These are phyloP conservation scores for Coemansia sp. DNA, from an alignment of 192 early-diverging fungal genomes.

Conservation along the genomic window DNA sequence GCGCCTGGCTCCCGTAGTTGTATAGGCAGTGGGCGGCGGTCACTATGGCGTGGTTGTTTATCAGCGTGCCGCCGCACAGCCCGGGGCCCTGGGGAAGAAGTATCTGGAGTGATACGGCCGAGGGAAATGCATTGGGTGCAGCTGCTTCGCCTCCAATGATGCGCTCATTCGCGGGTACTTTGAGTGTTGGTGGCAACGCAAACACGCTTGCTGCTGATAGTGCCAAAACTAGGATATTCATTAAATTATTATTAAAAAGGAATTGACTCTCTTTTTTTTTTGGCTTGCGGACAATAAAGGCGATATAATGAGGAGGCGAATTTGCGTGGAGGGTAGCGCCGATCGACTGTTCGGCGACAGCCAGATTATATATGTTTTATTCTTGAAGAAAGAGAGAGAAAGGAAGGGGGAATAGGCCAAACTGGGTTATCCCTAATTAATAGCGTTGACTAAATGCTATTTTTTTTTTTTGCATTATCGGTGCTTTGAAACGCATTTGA, in stretches of 20 bases:
- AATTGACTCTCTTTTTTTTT: too few species aligned
- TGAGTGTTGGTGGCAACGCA: not conserved
- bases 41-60: conserved; percentile 21
- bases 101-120: conserved; percentile 21
- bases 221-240: not conserved
- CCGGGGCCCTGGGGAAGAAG: conserved; percentile 6
- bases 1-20: conserved; percentile 2
- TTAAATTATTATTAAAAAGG: not conserved
- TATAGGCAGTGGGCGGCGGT: conserved; percentile 47
- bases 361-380: not conserved
- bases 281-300: too few species aligned
- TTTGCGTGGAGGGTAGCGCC: too few species aligned
- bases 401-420: too few species aligned
- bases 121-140: conserved; percentile 15
- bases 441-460: too few species aligned
- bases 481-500: not conserved
- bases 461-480: too few species aligned
- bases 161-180: conserved; percentile 10
- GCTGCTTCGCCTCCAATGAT: conserved; percentile 32
- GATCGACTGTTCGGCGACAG: too few species aligned
- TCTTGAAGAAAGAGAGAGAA: too few species aligned
- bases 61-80: conserved; percentile 39
- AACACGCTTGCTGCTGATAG: not conserved
- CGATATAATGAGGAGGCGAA: too few species aligned
- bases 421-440: too few species aligned